Evolutionary conservation across 352 stramenopile species (phyloP).

Genomic region (Peronospora destructor): DNA sequence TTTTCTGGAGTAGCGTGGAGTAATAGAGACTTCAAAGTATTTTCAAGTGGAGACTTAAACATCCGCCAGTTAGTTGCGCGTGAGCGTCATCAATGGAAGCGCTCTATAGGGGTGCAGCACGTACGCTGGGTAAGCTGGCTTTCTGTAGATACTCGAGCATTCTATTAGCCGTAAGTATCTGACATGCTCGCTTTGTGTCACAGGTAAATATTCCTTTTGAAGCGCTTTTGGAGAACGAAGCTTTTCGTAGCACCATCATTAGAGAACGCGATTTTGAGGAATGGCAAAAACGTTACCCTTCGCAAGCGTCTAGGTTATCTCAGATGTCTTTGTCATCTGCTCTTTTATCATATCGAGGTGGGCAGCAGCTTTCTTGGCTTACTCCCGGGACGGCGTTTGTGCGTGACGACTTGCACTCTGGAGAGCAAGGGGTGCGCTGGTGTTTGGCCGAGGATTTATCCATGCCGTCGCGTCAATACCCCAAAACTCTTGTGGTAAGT

Average conservation of each 20-base stretch:
- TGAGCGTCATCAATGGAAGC: conserved; percentile 66
- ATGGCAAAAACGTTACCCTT: conserved; percentile 16
- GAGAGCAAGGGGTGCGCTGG: conserved; percentile 14
- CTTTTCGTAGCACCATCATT: conserved; percentile 31
- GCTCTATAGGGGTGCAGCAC: conserved; percentile 31
- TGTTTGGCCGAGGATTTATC: conserved; percentile 25
- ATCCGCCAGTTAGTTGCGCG: conserved; percentile 50
- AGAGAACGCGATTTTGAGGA: conserved; percentile 28
- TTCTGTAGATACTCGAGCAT: not conserved
- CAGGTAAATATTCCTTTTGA: conserved; percentile 33
- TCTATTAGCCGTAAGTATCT: not conserved
- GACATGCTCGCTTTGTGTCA: not conserved
- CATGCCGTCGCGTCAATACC: conserved; percentile 25
- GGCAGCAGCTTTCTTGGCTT: conserved; percentile 26
- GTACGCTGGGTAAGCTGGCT: conserved; percentile 39
- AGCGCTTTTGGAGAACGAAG: conserved; percentile 21
- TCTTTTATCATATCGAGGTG: conserved; percentile 22
- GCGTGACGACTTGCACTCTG: conserved; percentile 22
- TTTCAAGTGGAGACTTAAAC: conserved; percentile 25
- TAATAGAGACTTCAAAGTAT: conserved; percentile 5
- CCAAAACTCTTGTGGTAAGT: conserved; percentile 24
- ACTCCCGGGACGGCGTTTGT: conserved; percentile 29
- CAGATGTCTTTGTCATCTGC: conserved; percentile 25
- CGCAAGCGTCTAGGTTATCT: conserved; percentile 7
- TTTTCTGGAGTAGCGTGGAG: conserved; percentile 21